A percentile compares a stretch with the other conserved stretches of the same genome.
Evolutionary conservation across 2,329 filamentous ascomycete genomes (phyloP).

Genomic region (Trichophyton benhamiae): DNA sequence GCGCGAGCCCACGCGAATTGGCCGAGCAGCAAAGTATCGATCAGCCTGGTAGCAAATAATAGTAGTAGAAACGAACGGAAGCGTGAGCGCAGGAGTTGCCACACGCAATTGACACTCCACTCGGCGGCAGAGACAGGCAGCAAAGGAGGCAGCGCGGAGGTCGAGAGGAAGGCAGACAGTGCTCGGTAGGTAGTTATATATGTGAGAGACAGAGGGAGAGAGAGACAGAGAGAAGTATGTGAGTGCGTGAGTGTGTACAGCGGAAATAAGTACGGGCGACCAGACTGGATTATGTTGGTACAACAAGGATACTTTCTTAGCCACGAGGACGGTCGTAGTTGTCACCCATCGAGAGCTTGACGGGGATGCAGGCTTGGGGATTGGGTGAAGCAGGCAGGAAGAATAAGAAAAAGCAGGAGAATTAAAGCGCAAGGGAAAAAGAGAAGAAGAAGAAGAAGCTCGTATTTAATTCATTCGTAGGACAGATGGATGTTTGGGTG

Average conservation of each 20-base stretch:
- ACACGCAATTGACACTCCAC: neutral
- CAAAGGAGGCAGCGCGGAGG: no score
- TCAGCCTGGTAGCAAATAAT: neutral
- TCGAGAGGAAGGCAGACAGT: neutral
- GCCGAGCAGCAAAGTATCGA: no score
- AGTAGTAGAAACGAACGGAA: conserved; percentile 9
- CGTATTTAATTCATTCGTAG: conserved; percentile 7
- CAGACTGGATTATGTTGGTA: conserved; percentile 4
- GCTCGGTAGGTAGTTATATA: neutral
- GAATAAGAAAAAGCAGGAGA: neutral
- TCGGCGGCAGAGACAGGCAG: no score
- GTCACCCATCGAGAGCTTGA: conserved; percentile 1
- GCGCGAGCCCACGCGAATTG: neutral
- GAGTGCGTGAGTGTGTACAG: neutral
- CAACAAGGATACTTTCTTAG: conserved; percentile 2
- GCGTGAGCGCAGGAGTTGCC: conserved; percentile 5
- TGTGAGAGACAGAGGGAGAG: neutral
- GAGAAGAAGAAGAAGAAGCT: conserved; percentile 2
- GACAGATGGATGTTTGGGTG: conserved; percentile 1
- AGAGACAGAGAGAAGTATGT: neutral
- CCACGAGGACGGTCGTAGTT: conserved; percentile 2
- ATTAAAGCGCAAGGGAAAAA: neutral
- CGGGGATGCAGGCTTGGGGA: neutral
- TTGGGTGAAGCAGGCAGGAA: conserved; percentile 2
- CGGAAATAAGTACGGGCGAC: neutral